Base-by-base conservation (phyloP, 177 flowering plant genomes). In the Vitis hybrid region DNA sequence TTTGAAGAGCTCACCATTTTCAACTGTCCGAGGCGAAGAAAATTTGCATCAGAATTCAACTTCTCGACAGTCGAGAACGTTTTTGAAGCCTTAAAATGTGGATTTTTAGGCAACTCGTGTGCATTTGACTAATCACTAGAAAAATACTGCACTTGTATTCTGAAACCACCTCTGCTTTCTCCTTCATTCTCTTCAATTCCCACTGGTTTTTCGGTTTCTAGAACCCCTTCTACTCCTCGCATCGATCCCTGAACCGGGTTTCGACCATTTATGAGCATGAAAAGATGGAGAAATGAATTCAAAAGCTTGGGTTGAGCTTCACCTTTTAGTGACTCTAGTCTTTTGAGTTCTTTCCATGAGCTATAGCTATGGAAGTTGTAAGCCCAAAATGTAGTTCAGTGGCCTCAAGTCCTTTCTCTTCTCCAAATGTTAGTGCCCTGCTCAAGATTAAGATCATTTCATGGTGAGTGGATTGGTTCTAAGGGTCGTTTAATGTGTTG, bases 381-480 rank as follows among this genome's bases (percentile, higher is more conserved):
- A 85, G 90, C 72, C 68, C 85, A 2, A 90, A 81, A 69, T 72
- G 68, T 6, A 76, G 78, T 66, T 80, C 91, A 22, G 53, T 82
- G 6, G 75, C 77, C 14, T 80, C 88, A 2, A 90, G 95, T 79
- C 95, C 94, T 73, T 84, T 84, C 75, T 80, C 88, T 51, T 87
- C 92, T 50, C 92, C 96, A 13, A 87, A 87, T 54, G 79, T 90
- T 63, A 74, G 84, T 50, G 91, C 90, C 65, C 73, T 91, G 65
- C 87, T 94, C 56, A 90, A 85, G 79, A 87, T 89, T 52, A 91
- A 80, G 82, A 80, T 88, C 50, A 78, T 87, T 51, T 84, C 95
- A 70, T 94, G 98, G 98, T 93, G 81, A 66, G 70, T 1, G 11
- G 33, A 11, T 38, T n/a, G 33, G 54, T 70, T 28, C 22, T 14